Base-by-base conservation (phyloP, 2,329 filamentous ascomycete genomes). In the Colletotrichum orbiculare region DNA sequence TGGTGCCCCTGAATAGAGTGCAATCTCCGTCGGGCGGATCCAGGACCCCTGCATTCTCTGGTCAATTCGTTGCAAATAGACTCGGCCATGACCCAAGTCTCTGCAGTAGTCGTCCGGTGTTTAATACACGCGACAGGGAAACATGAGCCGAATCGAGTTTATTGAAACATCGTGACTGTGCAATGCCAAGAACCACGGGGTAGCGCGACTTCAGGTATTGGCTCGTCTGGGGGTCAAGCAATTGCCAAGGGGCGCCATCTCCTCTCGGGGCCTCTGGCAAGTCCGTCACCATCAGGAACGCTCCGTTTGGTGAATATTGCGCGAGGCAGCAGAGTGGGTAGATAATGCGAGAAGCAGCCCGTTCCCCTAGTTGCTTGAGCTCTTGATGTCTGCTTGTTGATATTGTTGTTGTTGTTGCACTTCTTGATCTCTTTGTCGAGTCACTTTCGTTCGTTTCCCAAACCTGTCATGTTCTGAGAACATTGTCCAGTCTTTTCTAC, bases 21-120 rank as follows among this genome's bases (percentile, higher is more conserved):
- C 34, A 59, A 64, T 60, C 48, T 64, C 54, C 60, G 54, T 35
- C 11, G 25, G 54, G 47, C 41, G 60, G 60, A 60, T 48, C 60
- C 38, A 42, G 59, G 60, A 64, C 60, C 33, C 37, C 17, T 59
- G 43, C 47, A 42, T 54, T 35, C 35, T 42, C 60, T 48, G 15
- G 17, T 56, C 59, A 42, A 33, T 37, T 39, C 33, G 54, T 49
- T 60, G 55, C 42, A 33, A 33, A 47, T 54, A 64, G 45, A 58
- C 45, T 43, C 11, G 37, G 35, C 35, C 38, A 48, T 37, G 41
- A 53, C 37, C 42, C 9, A 53, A 39, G 15, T 37, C n/a, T 35
- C 13, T 47, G 50, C 35, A 11, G 35, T 35, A 43, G 37, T 55
- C 50, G 58, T 35, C 58, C 43, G 37, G 49, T 55, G 42, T 60